Conservation (phyloP, 2,329 filamentous ascomycete species). For the Tolypocladium sp. region DNA sequence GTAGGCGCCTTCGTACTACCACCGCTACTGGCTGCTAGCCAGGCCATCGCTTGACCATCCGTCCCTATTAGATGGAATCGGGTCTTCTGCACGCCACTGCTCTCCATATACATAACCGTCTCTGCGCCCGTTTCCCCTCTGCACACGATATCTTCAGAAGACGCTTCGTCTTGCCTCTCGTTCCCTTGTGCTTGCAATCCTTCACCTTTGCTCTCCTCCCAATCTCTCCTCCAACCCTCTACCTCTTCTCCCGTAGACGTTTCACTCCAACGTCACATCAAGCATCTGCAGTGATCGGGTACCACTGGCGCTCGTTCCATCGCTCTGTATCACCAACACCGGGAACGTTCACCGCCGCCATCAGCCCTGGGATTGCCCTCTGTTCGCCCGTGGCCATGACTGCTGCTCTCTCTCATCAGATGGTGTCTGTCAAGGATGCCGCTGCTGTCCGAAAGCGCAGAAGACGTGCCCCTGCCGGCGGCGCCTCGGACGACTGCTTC, state of each 20-base stretch:
- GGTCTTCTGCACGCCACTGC: slow-evolving; percentile 1
- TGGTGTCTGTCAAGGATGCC: slow-evolving; percentile 37
- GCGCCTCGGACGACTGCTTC: slow-evolving; percentile 92
- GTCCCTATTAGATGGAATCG: slow-evolving; percentile 3
- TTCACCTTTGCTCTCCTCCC: neutral
- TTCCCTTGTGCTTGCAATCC: neutral
- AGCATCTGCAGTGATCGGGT: neutral
- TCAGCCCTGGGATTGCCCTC: neutral
- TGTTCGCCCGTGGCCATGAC: slow-evolving; percentile 30
- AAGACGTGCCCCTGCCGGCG: slow-evolving; percentile 79
- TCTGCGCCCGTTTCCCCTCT: slow-evolving; percentile 7
- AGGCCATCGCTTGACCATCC: neutral
- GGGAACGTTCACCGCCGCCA: neutral
- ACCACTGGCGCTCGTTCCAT: neutral
- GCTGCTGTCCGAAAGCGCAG: slow-evolving; percentile 59
- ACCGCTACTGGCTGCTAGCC: neutral
- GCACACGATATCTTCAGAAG: slow-evolving; percentile 3
- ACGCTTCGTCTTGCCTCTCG: neutral
- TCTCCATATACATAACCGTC: slow-evolving; percentile 14
- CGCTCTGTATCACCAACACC: neutral
- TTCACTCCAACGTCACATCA: neutral
- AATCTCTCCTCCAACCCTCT: neutral
- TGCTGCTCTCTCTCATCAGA: slow-evolving; percentile 35
- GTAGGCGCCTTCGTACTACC: neutral
- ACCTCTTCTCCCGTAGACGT: neutral